Evolutionary conservation across 75 land plant species (phyloP).

Genomic region (Picea glauca): DNA sequence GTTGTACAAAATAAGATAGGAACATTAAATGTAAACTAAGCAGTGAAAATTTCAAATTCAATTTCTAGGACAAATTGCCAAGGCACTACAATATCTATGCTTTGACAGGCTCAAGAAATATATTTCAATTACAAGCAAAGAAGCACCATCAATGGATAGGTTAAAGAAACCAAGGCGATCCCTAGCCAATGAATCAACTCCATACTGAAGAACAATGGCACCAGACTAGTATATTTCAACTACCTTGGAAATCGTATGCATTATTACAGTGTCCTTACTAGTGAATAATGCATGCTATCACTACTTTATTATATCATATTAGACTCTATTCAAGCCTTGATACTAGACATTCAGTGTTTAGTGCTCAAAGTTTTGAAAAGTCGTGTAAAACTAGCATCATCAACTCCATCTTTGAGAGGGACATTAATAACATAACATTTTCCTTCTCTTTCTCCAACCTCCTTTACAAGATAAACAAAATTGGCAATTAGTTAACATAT

Average conservation of each 20-base stretch:
- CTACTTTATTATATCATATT: neutral
- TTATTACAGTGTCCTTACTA: neutral
- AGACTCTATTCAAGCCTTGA: neutral
- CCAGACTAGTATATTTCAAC: conserved; percentile 86
- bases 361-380: conserved; percentile 78
- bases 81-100: neutral
- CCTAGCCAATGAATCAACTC: conserved; percentile 98
- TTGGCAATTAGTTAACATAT: neutral
- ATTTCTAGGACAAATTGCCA: neutral
- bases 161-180: conserved; percentile 99
- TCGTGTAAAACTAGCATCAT: conserved; percentile 83
- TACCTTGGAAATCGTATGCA: conserved; percentile 87
- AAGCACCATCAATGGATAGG: conserved; percentile 94
- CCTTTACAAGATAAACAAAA: conserved; percentile 43
- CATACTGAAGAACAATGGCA: conserved; percentile 97
- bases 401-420: conserved; percentile 96
- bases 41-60: neutral
- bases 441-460: conserved; percentile 95
- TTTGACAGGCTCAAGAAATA: conserved; percentile 1
- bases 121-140: conserved; percentile 22
- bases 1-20: neutral
- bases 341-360: neutral
- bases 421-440: conserved; percentile 98
- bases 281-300: neutral
- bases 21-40: neutral